These are phyloP conservation scores for Diutina catenulata DNA, from an alignment of 1,139 yeast genomes.

Conservation along the genomic window DNA sequence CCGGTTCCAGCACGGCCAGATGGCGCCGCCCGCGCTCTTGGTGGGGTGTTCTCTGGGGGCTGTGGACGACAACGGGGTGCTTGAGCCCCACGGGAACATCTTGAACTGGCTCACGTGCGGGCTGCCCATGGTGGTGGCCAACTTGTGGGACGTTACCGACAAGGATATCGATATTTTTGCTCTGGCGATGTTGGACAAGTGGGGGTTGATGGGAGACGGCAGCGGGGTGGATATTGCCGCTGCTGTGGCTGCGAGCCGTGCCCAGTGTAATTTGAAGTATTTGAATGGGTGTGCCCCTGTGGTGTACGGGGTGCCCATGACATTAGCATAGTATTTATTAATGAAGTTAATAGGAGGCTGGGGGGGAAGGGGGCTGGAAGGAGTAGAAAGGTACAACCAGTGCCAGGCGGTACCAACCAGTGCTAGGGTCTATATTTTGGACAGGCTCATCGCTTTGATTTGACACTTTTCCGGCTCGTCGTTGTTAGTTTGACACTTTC, in stretches of 20 bases:
- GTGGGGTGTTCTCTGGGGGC: conserved; percentile 89
- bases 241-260: conserved; percentile 47
- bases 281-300: conserved; percentile 80
- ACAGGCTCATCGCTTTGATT: too few species aligned
- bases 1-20: too few species aligned
- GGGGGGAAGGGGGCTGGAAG: too few species aligned
- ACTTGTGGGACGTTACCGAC: conserved; percentile 95
- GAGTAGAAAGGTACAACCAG: too few species aligned
- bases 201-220: conserved; percentile 39
- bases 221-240: conserved; percentile 20
- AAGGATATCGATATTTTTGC: conserved; percentile 84
- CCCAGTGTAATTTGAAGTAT: conserved; percentile 49
- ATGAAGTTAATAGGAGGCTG: too few species aligned
- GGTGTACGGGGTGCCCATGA: conserved; percentile 60
- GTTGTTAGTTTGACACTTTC: too few species aligned
- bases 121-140: conserved; percentile 72
- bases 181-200: conserved; percentile 39
- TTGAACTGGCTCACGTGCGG: conserved; percentile 70
- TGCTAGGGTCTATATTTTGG: too few species aligned
- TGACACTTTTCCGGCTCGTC: too few species aligned
- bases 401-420: too few species aligned
- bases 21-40: conserved; percentile 61
- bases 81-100: conserved; percentile 70
- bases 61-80: conserved; percentile 42
- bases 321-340: neutral